phyloP scores from a whole-genome alignment of 768 basidiomycete species.

The Boletus subcaerulescens region DNA sequence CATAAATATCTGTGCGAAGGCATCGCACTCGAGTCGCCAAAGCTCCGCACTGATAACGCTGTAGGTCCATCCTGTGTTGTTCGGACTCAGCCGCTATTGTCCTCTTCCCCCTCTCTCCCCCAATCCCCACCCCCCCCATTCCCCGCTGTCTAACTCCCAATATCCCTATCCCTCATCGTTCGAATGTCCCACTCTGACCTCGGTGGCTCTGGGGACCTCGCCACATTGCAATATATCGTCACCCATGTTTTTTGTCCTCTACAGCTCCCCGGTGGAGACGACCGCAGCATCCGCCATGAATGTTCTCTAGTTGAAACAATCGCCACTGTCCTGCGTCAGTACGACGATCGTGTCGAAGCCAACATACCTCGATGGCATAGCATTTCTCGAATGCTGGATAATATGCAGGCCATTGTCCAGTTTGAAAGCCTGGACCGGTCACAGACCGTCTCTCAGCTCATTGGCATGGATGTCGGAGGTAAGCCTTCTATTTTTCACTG shows the following conservation, averaged over 20 bases:
- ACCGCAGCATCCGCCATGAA: constrained; percentile 27
- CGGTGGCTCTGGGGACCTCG: background rate
- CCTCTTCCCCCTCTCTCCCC: no score
- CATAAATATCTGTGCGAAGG: background rate
- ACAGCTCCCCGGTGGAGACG: constrained; percentile 37
- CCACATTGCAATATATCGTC: constrained; percentile 30
- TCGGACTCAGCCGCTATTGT: constrained; percentile 1
- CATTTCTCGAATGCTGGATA: constrained; percentile 32
- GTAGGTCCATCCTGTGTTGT: constrained; percentile 12
- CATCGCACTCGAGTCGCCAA: background rate
- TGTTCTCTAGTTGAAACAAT: constrained; percentile 24
- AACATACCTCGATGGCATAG: constrained; percentile 28
- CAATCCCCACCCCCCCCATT: no score
- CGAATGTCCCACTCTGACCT: constrained; percentile 8
- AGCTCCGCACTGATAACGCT: background rate
- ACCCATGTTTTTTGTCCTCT: constrained; percentile 46
- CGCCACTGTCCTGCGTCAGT: constrained; percentile 18
- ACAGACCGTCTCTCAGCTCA: constrained; percentile 4
- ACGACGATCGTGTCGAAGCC: constrained; percentile 3
- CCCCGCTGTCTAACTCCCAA: no score
- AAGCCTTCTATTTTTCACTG: background rate
- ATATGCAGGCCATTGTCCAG: constrained; percentile 16
- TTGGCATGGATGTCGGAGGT: constrained; percentile 9
- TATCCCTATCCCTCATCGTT: background rate
- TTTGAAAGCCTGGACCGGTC: constrained; percentile 10